Base-by-base conservation (phyloP, 345 rosid genomes). In the Noccaea bulbosa region DNA sequence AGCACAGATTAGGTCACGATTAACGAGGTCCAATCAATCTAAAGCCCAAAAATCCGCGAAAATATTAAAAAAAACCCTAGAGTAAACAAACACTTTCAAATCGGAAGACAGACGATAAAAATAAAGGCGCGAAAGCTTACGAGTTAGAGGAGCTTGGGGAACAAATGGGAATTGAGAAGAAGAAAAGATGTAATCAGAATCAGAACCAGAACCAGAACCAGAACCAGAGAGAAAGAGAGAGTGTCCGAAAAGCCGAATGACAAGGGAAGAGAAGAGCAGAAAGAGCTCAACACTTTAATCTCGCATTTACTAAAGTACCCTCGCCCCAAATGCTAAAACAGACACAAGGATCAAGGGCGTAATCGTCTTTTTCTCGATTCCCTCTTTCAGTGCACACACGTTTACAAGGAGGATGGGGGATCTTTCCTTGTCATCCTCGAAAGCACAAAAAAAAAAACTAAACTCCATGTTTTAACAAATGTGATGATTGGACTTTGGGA, bases 121-220 rank as follows among this genome's bases (percentile, higher is more conserved):
- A 35, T 1, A 73, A 73, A 58, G 67, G 60, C 67, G 38, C 45
- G 46, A 50, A 67, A 39, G 55, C 77, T 73, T 73, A 73, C 77
- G 46, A 63, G 45, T 43, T 53, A n/a, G 7, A 12, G 2, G 38
- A 73, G 67, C 53, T 57, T n/a, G 39, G 38, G 68, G 68, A 57
- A 39, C 52, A 65, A 65, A 56, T n/a, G 17, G 8, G 24, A 39
- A 33, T 32, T 41, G 62, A 50, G 24, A 4, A 66, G 32, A 63
- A 52, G 51, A 22, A 66, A 20, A 52, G 74, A 75, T 52, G 45
- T 17, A 33, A 15, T 12, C 6, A 34, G 30, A 30, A 22, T 2
- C 3, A 24, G 30, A 24, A 27, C 0, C 3, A 27, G 30, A 27
- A 27, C 4, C 3, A 24, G 30, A 24, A 27, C 0, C 3, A 27